Base-by-base conservation (phyloP, 371 early-diverging fungal genomes). In the Mucor piriformis region DNA sequence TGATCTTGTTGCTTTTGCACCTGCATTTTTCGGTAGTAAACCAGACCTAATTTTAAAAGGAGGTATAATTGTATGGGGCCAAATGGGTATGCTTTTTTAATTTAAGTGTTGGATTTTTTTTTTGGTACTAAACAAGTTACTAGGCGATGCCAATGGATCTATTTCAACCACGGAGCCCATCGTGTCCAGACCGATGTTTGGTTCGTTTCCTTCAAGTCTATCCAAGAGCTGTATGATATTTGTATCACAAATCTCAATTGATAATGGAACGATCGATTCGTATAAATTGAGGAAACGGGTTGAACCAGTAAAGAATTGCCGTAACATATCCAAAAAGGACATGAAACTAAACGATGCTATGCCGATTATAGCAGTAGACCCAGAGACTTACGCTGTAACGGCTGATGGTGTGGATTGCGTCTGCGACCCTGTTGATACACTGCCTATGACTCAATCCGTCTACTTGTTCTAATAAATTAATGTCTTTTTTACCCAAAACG, bases 21-120 rank as follows among this genome's bases (percentile, higher is more conserved):
- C 96, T 5, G 83, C 79, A 38, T 87, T 84, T 70, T 96, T 96
- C 82, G 97, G 97, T 4, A 72, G 89, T 24, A 95, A 95, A 50
- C 95, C 97, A 0, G 79, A 87, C 2, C 64, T 94, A 0, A 83
- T 96, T 16, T 67, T 95, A 46, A 96, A 96, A 71, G 90, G 91
- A 20, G 97, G 97, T 20, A 67, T 91, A 54, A 84, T 94, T 54
- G 90, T 85, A 6, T 92, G 84, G 74, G 85, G 90, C 7, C 83
- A 86, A 63, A 92, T 92, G 84, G 95, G 72, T 65, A 63, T 3
- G 66, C 57, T 27, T n/a, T n/a, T n/a, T n/a, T n/a, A n/a, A n/a
- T n/a, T n/a, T n/a, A 52, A 37, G 10, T 23, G 13, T 13, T 46
- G 12, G 6, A 25, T 21, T 43, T 21, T 20, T n/a, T 37, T 37